Conservation (phyloP, 2,329 filamentous ascomycete species). For the Verticillium longisporum region DNA sequence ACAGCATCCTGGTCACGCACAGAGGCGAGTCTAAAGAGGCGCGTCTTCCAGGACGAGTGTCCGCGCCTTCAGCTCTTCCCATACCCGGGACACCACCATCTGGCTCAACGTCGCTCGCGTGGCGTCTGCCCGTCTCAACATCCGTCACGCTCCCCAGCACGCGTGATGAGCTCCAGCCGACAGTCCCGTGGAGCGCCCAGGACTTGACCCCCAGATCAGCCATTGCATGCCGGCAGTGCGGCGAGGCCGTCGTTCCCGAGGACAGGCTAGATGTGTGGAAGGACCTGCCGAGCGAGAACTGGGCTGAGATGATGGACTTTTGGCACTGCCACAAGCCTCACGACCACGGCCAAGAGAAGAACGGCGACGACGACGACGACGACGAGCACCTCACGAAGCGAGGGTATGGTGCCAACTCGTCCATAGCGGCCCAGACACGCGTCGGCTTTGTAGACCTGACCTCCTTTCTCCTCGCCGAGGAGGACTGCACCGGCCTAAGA, state of each 20-base stretch:
- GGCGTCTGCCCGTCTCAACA: constrained; percentile 42
- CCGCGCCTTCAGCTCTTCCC: constrained; percentile 26
- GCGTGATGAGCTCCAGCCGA: constrained; percentile 17
- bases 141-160: constrained; percentile 13
- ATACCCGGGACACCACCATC: constrained; percentile 15
- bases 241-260: constrained; percentile 26
- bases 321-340: constrained; percentile 98
- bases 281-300: constrained; percentile 90
- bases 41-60: constrained; percentile 35
- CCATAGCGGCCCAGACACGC: constrained; percentile 57
- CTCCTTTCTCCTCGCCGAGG: constrained; percentile 63
- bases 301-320: constrained; percentile 99
- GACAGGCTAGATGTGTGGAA: constrained; percentile 61
- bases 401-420: constrained; percentile 78
- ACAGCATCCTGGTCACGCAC: constrained; percentile 41
- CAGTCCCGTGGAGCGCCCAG: constrained; percentile 49
- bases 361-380: constrained; percentile 17
- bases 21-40: constrained; percentile 26
- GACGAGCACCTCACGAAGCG: constrained; percentile 50
- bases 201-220: constrained; percentile 32
- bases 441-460: constrained; percentile 76
- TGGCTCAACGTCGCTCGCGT: constrained; percentile 30
- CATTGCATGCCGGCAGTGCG: constrained; percentile 37
- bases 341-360: constrained; percentile 31
- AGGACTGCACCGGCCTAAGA: constrained; percentile 50